A percentile compares a stretch with the other conserved stretches of the same genome.
phyloP scores from a whole-genome alignment of 2,329 filamentous ascomycete genomes.

The Arachnopeziza araneosa region DNA sequence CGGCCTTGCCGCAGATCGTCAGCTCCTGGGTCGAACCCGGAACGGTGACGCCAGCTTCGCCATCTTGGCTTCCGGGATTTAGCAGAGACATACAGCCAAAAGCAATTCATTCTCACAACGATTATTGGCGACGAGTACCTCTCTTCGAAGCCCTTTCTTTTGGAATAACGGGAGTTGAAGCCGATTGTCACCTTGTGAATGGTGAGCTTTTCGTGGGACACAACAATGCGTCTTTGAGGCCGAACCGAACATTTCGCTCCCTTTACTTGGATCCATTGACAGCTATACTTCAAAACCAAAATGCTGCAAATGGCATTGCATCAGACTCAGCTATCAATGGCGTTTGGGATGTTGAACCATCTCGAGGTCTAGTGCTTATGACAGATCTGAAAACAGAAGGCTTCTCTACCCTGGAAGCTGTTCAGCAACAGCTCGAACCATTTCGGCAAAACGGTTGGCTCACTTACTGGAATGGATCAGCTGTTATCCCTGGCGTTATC shows the following conservation, averaged over 20 bases:
- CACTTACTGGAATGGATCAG: slow-evolving; percentile 34
- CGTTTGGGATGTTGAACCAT: slow-evolving; percentile 17
- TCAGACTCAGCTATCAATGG: slow-evolving; percentile 11
- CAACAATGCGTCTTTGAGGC: slow-evolving; percentile 44
- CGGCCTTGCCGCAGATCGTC: not conserved
- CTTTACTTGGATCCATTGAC: slow-evolving; percentile 57
- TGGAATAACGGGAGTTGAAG: slow-evolving; percentile 53
- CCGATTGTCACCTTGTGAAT: slow-evolving; percentile 55
- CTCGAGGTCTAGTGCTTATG: slow-evolving; percentile 34
- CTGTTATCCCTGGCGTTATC: slow-evolving; percentile 33
- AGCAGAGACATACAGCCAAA: slow-evolving; percentile 15
- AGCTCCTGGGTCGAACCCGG: slow-evolving; percentile 4
- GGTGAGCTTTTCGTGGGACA: slow-evolving; percentile 49
- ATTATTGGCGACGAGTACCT: slow-evolving; percentile 46
- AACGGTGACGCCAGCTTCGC: slow-evolving; percentile 2
- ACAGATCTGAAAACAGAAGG: slow-evolving; percentile 46
- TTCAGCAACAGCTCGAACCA: slow-evolving; percentile 36
- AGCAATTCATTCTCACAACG: slow-evolving; percentile 47
- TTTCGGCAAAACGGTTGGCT: slow-evolving; percentile 36
- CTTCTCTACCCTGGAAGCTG: slow-evolving; percentile 32
- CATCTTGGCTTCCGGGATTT: slow-evolving; percentile 19
- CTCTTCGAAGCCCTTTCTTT: slow-evolving; percentile 47
- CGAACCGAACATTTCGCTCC: slow-evolving; percentile 46
- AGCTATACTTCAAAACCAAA: slow-evolving; percentile 48
- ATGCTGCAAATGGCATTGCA: slow-evolving; percentile 4